Conservation (phyloP, 2,329 filamentous ascomycete species). For the Phialocephala subalpina region DNA sequence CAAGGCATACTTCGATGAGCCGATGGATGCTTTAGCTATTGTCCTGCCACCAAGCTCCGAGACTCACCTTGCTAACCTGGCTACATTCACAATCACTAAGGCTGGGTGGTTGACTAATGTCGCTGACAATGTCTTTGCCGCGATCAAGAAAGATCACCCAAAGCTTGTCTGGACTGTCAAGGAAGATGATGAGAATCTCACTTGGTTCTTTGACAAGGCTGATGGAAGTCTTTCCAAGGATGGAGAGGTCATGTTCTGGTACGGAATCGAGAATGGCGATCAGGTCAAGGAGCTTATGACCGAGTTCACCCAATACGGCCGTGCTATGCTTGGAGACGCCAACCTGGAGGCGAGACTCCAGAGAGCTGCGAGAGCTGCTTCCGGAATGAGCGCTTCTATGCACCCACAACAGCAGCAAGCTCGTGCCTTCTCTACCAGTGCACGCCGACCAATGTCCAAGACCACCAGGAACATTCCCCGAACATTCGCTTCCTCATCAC, state of each 20-base stretch:
- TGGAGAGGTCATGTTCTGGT: slow-evolving; percentile 96
- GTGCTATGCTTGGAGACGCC: slow-evolving; percentile 87
- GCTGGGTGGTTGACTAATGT: slow-evolving; percentile 94
- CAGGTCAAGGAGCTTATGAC: slow-evolving; percentile 85
- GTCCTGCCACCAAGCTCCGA: slow-evolving; percentile 78
- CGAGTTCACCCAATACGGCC: slow-evolving; percentile 83
- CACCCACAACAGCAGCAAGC: slow-evolving; percentile 64
- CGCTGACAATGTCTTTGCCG: slow-evolving; percentile 92
- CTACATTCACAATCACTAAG: slow-evolving; percentile 93
- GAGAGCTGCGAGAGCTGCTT: slow-evolving; percentile 75
- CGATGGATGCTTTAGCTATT: slow-evolving; percentile 91
- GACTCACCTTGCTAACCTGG: slow-evolving; percentile 78
- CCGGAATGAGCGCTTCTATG: slow-evolving; percentile 60
- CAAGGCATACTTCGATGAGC: slow-evolving; percentile 93
- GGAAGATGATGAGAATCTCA: slow-evolving; percentile 94
- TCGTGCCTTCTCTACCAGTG: slow-evolving; percentile 71
- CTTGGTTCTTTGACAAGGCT: slow-evolving; percentile 98
- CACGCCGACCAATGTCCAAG: slow-evolving; percentile 49
- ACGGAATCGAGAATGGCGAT: slow-evolving; percentile 77
- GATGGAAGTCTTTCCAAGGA: slow-evolving; percentile 88
- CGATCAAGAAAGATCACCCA: slow-evolving; percentile 92
- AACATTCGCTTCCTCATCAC: slow-evolving; percentile 40
- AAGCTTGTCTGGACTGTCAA: slow-evolving; percentile 96
- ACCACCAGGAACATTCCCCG: slow-evolving; percentile 25
- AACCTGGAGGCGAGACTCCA: slow-evolving; percentile 89